Percentiles rank a stretch among this genome's conserved stretches.
Conservation (phyloP, 2,329 filamentous ascomycete species). For the Colletotrichum orchidophilum region DNA sequence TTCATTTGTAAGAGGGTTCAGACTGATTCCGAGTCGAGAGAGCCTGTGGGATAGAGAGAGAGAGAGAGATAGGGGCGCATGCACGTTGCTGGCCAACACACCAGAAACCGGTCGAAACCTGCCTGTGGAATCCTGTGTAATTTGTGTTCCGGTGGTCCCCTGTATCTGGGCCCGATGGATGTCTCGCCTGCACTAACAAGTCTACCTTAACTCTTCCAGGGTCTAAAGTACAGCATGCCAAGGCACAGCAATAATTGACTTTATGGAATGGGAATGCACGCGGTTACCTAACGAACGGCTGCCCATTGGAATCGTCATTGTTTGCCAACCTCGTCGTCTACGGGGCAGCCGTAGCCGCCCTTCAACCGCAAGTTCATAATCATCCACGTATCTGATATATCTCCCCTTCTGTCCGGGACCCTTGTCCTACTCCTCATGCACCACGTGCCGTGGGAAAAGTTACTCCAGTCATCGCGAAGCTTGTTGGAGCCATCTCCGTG, state of each 20-base stretch:
- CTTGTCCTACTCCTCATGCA: background rate
- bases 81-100: background rate
- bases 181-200: background rate
- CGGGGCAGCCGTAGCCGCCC: background rate
- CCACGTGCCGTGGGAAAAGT: background rate
- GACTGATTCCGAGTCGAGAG: background rate
- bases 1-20: background rate
- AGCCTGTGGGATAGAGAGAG: background rate
- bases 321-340: background rate
- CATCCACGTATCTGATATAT: background rate
- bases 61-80: background rate
- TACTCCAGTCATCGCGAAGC: background rate
- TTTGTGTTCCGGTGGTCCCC: background rate
- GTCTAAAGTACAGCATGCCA: background rate
- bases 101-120: background rate
- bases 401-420: background rate
- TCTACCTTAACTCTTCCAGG: background rate
- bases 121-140: background rate
- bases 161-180: background rate
- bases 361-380: background rate
- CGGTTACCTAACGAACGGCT: background rate
- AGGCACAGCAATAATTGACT: background rate
- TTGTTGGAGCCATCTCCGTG: background rate
- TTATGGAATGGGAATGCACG: background rate
- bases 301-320: background rate